Evolutionary conservation across 768 basidiomycete species (phyloP).

Genomic region (Strobilomyces dryophilus): DNA sequence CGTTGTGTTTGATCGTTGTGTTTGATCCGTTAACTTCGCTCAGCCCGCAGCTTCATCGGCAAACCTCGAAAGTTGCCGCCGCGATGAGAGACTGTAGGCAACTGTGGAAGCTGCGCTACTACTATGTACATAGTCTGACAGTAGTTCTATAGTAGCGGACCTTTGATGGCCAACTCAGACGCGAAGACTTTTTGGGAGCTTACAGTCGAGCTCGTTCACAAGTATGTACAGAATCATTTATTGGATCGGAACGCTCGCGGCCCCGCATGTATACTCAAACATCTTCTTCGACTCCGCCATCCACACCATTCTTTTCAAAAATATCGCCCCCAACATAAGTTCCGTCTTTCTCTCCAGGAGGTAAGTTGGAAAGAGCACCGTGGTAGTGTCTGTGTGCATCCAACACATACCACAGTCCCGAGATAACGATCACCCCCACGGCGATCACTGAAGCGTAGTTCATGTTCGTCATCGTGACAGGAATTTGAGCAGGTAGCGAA

Average conservation of each 20-base stretch:
- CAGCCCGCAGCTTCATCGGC: too few relatives aligned
- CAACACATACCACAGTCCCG: constrained; percentile 49
- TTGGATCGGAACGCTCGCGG: background rate
- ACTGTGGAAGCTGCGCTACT: too few relatives aligned
- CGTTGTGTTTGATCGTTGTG: too few relatives aligned
- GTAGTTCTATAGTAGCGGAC: too few relatives aligned
- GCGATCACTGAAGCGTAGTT: constrained; percentile 44
- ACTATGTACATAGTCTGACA: too few relatives aligned
- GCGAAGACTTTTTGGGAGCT: too few relatives aligned
- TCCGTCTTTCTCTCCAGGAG: background rate
- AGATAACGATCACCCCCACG: constrained; percentile 19
- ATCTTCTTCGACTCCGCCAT: background rate
- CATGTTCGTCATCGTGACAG: constrained; percentile 47
- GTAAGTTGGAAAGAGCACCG: constrained; percentile 55
- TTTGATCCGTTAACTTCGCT: too few relatives aligned
- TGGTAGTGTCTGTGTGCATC: constrained; percentile 52
- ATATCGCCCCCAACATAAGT: background rate
- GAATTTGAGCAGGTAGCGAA: constrained; percentile 47
- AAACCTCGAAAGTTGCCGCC: too few relatives aligned
- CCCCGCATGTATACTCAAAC: background rate
- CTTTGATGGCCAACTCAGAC: too few relatives aligned
- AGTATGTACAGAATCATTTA: too few relatives aligned
- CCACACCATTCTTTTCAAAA: background rate
- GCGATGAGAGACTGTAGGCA: too few relatives aligned
- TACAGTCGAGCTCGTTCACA: background rate